Base-by-base conservation (phyloP, 768 basidiomycete species). In the Tulasnella sp. region DNA sequence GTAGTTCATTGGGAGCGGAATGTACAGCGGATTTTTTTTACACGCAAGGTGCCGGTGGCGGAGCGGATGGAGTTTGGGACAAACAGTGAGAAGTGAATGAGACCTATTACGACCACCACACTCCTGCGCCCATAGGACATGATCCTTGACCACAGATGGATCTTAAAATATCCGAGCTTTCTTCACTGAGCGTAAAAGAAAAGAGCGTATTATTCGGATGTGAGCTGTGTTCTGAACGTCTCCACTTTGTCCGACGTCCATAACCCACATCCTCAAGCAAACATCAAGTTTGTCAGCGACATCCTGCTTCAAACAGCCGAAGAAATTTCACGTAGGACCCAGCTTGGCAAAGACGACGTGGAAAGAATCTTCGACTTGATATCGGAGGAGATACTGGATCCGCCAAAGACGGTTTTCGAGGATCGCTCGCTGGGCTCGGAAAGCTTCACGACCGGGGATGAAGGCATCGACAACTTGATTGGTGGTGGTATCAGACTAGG, bases 401-500 rank as follows among this genome's bases (percentile, higher is more conserved):
- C 69, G 17, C 47, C 47, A 6, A 4, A 36, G 22, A 29, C 42
- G 26, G 47, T 70, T 9, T 7, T 22, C 39, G 34, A 36, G 17
- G 26, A 26, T 22, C n/a, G 35, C 6, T 17, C 52, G 12, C 26
- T 47, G 6, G 81, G 80, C 16, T 81, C 83, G 35, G 83, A 85
- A 66, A 82, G 79, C 68, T 86, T 91, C 75, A 87, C 91, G 0
- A 91, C 91, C 0, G 95, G 95, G 1, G 92, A 96, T 77, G 72
- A 78, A 1, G 77, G 81, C 22, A 82, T 98, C 17, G 94, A 98
- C 78, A 71, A 79, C 34, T 81, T 85, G 5, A 81, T 98, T 0
- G 90, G 90, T 7, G 94, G 94, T 14, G 95, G 95, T 2, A 83
- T 97, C 26, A 81, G 85, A 70, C 87, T 89, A 1, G 89, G 92